These are phyloP conservation scores for Salix purpurea DNA, from an alignment of 345 rosid genomes.

Conservation along the genomic window DNA sequence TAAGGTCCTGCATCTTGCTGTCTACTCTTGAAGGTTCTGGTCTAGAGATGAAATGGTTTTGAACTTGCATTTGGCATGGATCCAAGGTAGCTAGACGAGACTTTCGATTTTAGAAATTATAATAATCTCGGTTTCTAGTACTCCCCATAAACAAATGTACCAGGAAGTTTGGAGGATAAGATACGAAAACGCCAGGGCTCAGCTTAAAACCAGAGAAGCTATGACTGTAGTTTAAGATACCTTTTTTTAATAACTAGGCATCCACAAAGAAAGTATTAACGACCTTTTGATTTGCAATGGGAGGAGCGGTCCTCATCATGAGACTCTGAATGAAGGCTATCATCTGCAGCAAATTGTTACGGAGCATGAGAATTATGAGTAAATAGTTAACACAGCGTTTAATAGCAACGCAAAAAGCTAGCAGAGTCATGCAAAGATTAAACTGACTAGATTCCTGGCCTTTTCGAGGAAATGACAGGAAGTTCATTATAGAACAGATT, in stretches of 20 bases:
- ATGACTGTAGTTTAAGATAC: neutral
- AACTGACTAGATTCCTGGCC: neutral
- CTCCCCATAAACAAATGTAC: neutral
- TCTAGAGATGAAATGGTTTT: neutral
- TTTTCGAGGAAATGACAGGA: neutral
- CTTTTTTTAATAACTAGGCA: slow-evolving; percentile 10
- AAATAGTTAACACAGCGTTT: neutral
- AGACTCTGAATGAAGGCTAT: slow-evolving; percentile 72
- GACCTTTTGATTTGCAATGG: slow-evolving; percentile 30
- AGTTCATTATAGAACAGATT: neutral
- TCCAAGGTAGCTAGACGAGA: neutral
- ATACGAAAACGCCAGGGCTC: neutral
- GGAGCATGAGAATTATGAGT: neutral
- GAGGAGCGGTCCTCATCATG: slow-evolving; percentile 62
- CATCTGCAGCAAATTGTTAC: slow-evolving; percentile 33
- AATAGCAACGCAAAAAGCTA: neutral
- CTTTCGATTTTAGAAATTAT: neutral
- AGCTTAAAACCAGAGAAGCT: neutral
- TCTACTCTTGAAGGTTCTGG: neutral
- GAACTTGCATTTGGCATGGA: neutral
- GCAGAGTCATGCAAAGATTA: neutral
- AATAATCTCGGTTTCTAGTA: neutral
- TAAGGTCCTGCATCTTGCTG: neutral
- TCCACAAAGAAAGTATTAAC: slow-evolving; percentile 19
- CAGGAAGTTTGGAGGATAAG: neutral